These are phyloP conservation scores for Eucalyptus tenuipes DNA, from an alignment of 345 rosid genomes.

Conservation along the genomic window DNA sequence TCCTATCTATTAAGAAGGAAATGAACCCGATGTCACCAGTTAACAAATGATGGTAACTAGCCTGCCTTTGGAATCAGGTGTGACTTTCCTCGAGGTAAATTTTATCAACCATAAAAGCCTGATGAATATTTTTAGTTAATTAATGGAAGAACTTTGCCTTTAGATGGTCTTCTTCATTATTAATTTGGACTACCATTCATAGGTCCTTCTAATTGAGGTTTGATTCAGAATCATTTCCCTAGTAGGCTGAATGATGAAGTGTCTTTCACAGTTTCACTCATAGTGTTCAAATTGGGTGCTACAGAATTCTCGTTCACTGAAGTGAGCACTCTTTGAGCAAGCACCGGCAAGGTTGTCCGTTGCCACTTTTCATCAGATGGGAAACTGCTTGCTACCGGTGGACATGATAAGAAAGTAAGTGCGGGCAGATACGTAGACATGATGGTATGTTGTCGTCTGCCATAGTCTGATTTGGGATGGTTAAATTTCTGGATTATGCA, in stretches of 20 bases:
- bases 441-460: not conserved
- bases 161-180: not conserved
- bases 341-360: conserved; percentile 58
- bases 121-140: not conserved
- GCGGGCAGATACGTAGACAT: not conserved
- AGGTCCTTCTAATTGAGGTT: not conserved
- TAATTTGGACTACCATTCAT: not conserved
- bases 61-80: not conserved
- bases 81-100: not conserved
- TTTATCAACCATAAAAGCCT: not conserved
- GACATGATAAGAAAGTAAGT: conserved; percentile 89
- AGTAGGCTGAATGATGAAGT: not conserved
- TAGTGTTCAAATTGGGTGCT: not conserved
- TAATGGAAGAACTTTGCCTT: not conserved
- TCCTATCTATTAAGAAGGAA: not conserved
- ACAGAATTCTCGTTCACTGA: not conserved
- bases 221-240: not conserved
- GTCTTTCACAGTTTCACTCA: not conserved
- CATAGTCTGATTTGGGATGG: not conserved
- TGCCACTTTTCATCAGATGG: conserved; percentile 98
- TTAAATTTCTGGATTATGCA: conserved; percentile 11
- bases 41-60: not conserved
- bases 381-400: conserved; percentile 87
- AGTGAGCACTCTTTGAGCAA: conserved; percentile 61
- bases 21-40: not conserved